phyloP scores from a whole-genome alignment of 768 basidiomycete genomes.

The Termitomyces bulborhizus region DNA sequence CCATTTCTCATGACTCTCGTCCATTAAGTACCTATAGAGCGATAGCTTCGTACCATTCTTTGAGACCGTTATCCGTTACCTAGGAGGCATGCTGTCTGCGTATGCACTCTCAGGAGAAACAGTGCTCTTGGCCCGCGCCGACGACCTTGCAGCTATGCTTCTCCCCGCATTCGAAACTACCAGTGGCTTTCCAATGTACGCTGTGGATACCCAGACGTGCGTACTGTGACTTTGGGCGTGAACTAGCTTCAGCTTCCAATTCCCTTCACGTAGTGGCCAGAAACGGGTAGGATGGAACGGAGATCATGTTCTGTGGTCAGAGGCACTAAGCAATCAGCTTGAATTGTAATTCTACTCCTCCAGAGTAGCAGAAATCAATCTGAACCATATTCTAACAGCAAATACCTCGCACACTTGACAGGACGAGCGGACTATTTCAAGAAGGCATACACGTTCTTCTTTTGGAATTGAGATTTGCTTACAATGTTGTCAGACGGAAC shows the following conservation, averaged over 20 bases:
- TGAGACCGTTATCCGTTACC: slow-evolving; percentile 78
- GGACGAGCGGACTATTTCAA: slow-evolving; percentile 58
- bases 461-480: not conserved
- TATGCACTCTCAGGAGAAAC: slow-evolving; percentile 67
- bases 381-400: slow-evolving; percentile 24
- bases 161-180: slow-evolving; percentile 66
- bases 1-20: not conserved
- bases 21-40: slow-evolving; percentile 6
- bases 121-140: slow-evolving; percentile 58
- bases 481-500: slow-evolving; percentile 33
- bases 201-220: slow-evolving; percentile 58
- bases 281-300: slow-evolving; percentile 27
- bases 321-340: slow-evolving; percentile 53
- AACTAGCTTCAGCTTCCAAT: not conserved
- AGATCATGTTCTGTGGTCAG: slow-evolving; percentile 29
- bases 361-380: not conserved
- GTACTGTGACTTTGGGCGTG: slow-evolving; percentile 11
- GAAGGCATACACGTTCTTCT: slow-evolving; percentile 21
- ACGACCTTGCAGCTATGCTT: slow-evolving; percentile 65
- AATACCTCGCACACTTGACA: slow-evolving; percentile 77
- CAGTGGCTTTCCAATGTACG: slow-evolving; percentile 63
- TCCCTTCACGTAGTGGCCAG: slow-evolving; percentile 24
- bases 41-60: slow-evolving; percentile 48
- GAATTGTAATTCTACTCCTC: slow-evolving; percentile 38
- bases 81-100: slow-evolving; percentile 78